Evolutionary conservation across 2,329 filamentous ascomycete species (phyloP), one percentile per base, ranked within the genome.

Genomic region (Ilyonectria mors-panacis): DNA sequence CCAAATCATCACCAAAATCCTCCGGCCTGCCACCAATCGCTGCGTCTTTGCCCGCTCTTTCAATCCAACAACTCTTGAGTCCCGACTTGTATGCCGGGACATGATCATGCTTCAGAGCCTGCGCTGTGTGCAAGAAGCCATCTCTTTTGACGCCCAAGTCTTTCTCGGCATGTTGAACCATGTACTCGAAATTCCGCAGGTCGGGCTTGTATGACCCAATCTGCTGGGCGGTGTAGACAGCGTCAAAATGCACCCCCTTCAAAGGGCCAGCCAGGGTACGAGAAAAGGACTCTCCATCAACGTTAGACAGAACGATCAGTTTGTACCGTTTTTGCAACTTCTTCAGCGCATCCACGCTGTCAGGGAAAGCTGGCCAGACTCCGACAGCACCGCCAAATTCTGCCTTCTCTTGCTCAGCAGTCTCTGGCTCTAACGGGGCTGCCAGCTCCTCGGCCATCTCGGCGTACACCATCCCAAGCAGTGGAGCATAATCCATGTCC

Each of bases 131-230:
- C 66, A 92, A 75, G 9, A 93, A 83, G 72, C 87, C 78, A 0
- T 81, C 80, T 70, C 87, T 87, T 59, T 82, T 79, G 0, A 91
- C 77, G 0, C 86, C 87, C 71, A 91, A 88, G 15, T 85, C 81
- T 1, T 80, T 75, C 73, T 85, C 63, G 6, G 88, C 85, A 48
- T 86, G 80, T 17, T 81, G 75, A 7, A 93, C 75, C 84, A 93
- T 83, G 74, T 89, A 89, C 65, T 88, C 83, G 67, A 93, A 94
- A 68, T 93, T 93, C 59, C 81, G 80, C 51, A 81, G 73, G 70
- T 89, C 85, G 0, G 92, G 92, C 80, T 94, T 94, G 76, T 93
- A 94, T 7, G 84, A 86, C 0, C 91, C 91, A 42, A 93, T 87
- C 48, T 92, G 89, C 77, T 93, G 83, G 1, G 92, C 92, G 0